Conservation (phyloP, 179 eudicot species). For the Silene noctiflora region DNA sequence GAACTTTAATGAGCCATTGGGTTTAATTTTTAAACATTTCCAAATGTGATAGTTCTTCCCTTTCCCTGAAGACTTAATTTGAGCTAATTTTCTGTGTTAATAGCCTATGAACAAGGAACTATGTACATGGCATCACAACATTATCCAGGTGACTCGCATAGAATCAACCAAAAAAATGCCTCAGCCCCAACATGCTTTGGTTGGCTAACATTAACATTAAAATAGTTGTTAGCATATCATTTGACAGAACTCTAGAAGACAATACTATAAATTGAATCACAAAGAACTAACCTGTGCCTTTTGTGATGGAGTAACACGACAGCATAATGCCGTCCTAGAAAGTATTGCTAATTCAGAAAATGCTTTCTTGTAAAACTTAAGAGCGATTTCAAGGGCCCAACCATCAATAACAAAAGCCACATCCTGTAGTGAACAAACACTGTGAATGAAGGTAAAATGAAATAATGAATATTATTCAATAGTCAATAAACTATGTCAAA, state of each 20-base stretch:
- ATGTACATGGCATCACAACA: background rate
- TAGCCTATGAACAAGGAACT: background rate
- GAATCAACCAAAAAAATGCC: background rate
- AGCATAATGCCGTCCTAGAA: constrained; percentile 93
- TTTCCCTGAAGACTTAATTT: background rate
- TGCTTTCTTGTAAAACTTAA: constrained; percentile 61
- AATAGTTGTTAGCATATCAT: background rate
- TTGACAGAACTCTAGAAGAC: constrained; percentile 3
- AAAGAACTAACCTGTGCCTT: constrained; percentile 78
- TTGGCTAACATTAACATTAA: background rate
- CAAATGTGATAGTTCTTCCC: background rate
- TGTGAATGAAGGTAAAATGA: background rate
- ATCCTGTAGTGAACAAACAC: constrained; percentile 48
- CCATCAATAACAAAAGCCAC: constrained; percentile 98
- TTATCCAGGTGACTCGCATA: background rate
- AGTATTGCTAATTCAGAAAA: constrained; percentile 88
- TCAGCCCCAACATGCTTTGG: background rate
- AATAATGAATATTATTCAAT: background rate
- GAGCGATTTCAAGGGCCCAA: constrained; percentile 95
- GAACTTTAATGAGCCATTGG: background rate
- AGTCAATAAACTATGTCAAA: background rate
- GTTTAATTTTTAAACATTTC: too few species aligned
- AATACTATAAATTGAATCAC: constrained; percentile 7
- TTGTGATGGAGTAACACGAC: constrained; percentile 99
- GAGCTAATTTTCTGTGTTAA: background rate